A percentile compares a stretch with the other conserved stretches of the same genome.
Evolutionary conservation across 1,139 yeast genomes (phyloP).

Genomic region (Zygosaccharomyces pseudobailii): DNA sequence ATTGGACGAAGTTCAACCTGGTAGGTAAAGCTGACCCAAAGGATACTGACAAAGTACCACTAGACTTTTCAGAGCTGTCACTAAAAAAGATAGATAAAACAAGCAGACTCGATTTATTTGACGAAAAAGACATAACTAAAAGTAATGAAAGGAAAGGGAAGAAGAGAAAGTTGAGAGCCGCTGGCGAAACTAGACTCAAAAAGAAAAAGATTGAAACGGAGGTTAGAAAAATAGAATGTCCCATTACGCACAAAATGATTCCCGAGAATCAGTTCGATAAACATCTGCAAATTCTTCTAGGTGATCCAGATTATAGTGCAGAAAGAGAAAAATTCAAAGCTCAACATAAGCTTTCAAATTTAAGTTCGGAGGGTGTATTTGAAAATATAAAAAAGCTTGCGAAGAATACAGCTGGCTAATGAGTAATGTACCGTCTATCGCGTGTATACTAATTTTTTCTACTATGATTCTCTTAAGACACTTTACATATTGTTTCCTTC

Average conservation of each 20-base stretch:
- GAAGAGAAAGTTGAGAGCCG: constrained; percentile 62
- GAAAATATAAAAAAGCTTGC: constrained; percentile 62
- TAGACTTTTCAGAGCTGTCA: constrained; percentile 52
- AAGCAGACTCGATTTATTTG: constrained; percentile 2
- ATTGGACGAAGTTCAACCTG: constrained; percentile 80
- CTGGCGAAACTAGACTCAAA: constrained; percentile 61
- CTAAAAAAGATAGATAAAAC: constrained; percentile 4
- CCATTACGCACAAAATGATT: constrained; percentile 64
- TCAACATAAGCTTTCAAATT: constrained; percentile 60
- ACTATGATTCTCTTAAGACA: no score
- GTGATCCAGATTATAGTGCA: constrained; percentile 75
- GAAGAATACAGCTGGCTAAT: neutral
- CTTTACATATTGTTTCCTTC: no score
- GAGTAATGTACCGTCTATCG: neutral
- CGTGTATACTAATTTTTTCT: no score
- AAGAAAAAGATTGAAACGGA: constrained; percentile 14
- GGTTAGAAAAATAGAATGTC: constrained; percentile 53
- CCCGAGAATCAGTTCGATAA: constrained; percentile 69
- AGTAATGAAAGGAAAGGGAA: constrained; percentile 27
- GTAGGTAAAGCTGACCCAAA: constrained; percentile 68
- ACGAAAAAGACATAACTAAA: constrained; percentile 8
- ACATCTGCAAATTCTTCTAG: constrained; percentile 64
- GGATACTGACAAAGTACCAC: constrained; percentile 57
- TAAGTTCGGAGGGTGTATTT: constrained; percentile 66
- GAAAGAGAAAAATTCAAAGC: constrained; percentile 63